Conservation (phyloP, 2,329 filamentous ascomycete species). For the Colletotrichum euphorbiae region DNA sequence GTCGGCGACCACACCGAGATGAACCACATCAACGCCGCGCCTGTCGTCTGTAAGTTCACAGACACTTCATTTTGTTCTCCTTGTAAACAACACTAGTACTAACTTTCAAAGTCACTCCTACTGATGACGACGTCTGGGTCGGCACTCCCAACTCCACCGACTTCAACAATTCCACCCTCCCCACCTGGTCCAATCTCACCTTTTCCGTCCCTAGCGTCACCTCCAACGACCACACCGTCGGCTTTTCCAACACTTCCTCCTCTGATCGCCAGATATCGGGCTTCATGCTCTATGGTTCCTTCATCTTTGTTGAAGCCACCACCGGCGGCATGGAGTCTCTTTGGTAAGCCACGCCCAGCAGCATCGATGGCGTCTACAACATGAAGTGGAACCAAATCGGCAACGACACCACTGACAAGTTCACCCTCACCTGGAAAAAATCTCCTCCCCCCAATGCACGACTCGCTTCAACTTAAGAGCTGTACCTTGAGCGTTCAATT, state of each 20-base stretch:
- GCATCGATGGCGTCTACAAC: slow-evolving; percentile 39
- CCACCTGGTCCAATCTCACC: slow-evolving; percentile 44
- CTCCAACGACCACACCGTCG: slow-evolving; percentile 41
- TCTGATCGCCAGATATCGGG: slow-evolving; percentile 39
- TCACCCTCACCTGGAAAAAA: slow-evolving; percentile 42
- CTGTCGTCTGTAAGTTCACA: slow-evolving; percentile 23
- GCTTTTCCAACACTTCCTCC: slow-evolving; percentile 37
- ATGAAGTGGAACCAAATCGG: slow-evolving; percentile 44
- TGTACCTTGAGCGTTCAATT: not conserved
- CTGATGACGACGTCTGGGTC: slow-evolving; percentile 36
- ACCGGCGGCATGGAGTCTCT: slow-evolving; percentile 38
- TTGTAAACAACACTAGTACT: no score
- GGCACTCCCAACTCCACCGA: slow-evolving; percentile 41
- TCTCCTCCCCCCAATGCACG: slow-evolving; percentile 34
- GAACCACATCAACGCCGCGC: slow-evolving; percentile 30
- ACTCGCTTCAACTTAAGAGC: not conserved
- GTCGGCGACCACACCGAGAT: slow-evolving; percentile 23
- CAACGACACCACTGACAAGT: slow-evolving; percentile 25
- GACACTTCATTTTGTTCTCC: no score
- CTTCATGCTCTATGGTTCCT: slow-evolving; percentile 45
- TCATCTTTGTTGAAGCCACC: slow-evolving; percentile 33
- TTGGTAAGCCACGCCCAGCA: slow-evolving; percentile 43
- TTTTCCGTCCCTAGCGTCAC: slow-evolving; percentile 42
- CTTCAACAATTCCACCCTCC: slow-evolving; percentile 14
- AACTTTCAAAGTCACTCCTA: slow-evolving; percentile 35